phyloP scores from a whole-genome alignment of 2,329 filamentous ascomycete species.

The Claviceps sp. region DNA sequence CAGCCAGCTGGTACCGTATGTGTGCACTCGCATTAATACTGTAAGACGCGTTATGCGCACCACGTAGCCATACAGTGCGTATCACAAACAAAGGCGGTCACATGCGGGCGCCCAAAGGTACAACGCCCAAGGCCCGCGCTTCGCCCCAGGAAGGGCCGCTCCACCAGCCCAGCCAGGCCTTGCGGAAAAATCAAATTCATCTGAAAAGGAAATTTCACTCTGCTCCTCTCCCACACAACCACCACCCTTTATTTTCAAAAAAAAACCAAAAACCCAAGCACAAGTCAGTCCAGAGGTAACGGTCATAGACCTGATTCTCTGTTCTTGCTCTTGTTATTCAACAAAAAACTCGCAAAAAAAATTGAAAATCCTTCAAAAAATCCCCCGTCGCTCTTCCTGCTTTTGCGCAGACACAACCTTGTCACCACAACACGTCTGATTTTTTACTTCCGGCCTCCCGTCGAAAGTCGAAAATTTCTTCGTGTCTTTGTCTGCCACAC shows the following conservation, averaged over 20 bases:
- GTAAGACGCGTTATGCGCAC: not conserved
- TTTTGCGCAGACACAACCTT: slow-evolving; percentile 16
- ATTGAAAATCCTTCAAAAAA: slow-evolving; percentile 43
- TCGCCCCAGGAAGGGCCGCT: slow-evolving; percentile 8
- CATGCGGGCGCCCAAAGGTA: too few relatives aligned
- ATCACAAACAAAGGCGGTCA: not conserved
- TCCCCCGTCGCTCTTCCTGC: slow-evolving; percentile 31
- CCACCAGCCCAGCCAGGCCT: slow-evolving; percentile 10
- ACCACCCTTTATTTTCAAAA: slow-evolving; percentile 32
- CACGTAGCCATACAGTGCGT: not conserved
- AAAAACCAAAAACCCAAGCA: slow-evolving; percentile 28
- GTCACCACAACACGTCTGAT: slow-evolving; percentile 6
- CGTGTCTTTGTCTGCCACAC: slow-evolving; percentile 3
- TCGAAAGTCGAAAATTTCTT: slow-evolving; percentile 4
- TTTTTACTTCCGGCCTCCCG: slow-evolving; percentile 7
- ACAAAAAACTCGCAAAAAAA: slow-evolving; percentile 46
- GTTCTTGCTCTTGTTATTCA: slow-evolving; percentile 42
- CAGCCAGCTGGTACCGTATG: not conserved
- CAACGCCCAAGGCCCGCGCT: not conserved
- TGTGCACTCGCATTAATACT: not conserved
- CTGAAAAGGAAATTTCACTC: slow-evolving; percentile 23
- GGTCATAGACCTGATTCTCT: slow-evolving; percentile 45
- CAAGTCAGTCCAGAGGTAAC: slow-evolving; percentile 41
- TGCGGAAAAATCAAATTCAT: slow-evolving; percentile 20
- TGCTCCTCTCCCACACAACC: slow-evolving; percentile 29